Evolutionary conservation across 2,329 filamentous ascomycete species (phyloP), one percentile per base, ranked within the genome.

Genomic region (Hymenoscyphus fructigenus): DNA sequence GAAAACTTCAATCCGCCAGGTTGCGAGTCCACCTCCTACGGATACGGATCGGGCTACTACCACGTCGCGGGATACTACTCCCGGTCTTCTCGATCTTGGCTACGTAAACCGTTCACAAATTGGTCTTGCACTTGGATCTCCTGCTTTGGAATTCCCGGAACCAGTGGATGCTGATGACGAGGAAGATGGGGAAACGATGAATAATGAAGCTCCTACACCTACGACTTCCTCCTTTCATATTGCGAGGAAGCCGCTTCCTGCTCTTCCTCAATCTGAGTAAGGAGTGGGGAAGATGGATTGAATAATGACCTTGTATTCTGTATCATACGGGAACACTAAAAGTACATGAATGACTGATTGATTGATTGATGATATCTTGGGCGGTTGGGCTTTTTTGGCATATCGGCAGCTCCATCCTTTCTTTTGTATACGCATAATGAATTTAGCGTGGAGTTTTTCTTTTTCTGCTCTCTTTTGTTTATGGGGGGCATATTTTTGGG

Each of bases 241-340:
- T 55, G 61, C 63, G 26, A 57, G 65, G 26, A 71, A 71, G 41
- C 68, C 69, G 15, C 55, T 71, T 15, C 69, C 69, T 57, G 64
- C 68, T 20, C 58, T 71, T 20, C 69, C 69, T 44, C 34, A 28
- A 15, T 12, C 10, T 14, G 34, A 36, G 34, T 36, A 15, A 36
- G 15, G n/a, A 50, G 10, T 7, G 5, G 4, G 17, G 44, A 23
- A 23, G 7, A 20, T 9, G n/a, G n/a, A 50, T 50, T 50, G 41
- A 20, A 47, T 47, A 20, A 47, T 20, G 41, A 47, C 14, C 17
- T 20, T n/a, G n/a, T 20, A 20, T 47, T 47, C 41, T 47, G 17
- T 20, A 15, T 12, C 7, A 2, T 50, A 23, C 20, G n/a, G 44
- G 41, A 15, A 50, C 12, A 23, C n/a, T 23, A 50, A 50, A 50